Percentiles rank a stretch among this genome's conserved stretches.
Evolutionary conservation across 208 protist species (phyloP).

Genomic region (Trypanosoma cruzi): DNA sequence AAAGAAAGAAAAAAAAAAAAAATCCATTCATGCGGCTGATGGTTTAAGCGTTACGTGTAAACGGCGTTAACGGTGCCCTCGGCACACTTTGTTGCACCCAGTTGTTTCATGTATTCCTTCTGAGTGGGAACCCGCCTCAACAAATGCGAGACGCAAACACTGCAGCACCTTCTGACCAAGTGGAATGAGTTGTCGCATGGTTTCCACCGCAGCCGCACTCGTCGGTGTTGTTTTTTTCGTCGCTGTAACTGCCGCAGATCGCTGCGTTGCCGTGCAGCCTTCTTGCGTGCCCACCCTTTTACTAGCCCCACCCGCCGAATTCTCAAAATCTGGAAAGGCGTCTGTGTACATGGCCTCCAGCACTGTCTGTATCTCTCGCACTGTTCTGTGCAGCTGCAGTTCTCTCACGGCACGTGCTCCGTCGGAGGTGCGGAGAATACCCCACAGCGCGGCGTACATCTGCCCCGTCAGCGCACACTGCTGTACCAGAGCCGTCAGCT

Average conservation of each 20-base stretch:
- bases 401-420: slow-evolving; percentile 45
- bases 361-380: slow-evolving; percentile 37
- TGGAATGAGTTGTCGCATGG: slow-evolving; percentile 42
- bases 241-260: neutral
- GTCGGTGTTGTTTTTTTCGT: neutral
- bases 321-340: neutral
- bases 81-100: too few species aligned
- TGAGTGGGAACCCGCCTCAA: neutral
- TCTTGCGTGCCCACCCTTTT: neutral
- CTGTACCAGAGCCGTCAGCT: slow-evolving; percentile 41
- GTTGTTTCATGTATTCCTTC: neutral
- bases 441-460: slow-evolving; percentile 71
- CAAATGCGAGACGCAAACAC: slow-evolving; percentile 26
- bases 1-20: slow-evolving; percentile 1
- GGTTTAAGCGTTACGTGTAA: too few species aligned
- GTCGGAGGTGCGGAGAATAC: slow-evolving; percentile 48
- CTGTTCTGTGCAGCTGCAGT: slow-evolving; percentile 43
- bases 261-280: neutral
- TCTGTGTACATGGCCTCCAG: slow-evolving; percentile 25
- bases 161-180: slow-evolving; percentile 48
- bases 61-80: too few species aligned
- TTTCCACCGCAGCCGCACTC: slow-evolving; percentile 41
- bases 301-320: too few species aligned
- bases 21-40: neutral
- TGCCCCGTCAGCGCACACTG: slow-evolving; percentile 59